Base-by-base conservation (phyloP, 805 yeast genomes). In the Ogataea salicorniae region DNA sequence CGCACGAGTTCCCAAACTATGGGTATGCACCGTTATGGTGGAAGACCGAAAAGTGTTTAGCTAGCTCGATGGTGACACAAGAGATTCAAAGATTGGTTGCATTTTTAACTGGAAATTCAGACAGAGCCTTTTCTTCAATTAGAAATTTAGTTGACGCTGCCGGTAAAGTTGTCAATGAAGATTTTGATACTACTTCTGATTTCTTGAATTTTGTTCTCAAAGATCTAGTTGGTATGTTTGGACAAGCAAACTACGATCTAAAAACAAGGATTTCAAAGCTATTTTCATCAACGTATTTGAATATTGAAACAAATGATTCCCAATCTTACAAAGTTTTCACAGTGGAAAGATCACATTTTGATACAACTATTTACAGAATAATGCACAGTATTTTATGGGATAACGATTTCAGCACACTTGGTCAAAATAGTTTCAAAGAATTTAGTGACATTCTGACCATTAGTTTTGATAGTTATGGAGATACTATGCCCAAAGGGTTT, bases 11-110 rank as follows among this genome's bases (percentile, higher is more conserved):
- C 47, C 50, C 55, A 2, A 60, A 62, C 4, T 62, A 72, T 45
- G 72, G 73, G 0, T 72, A 56, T 48, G 55, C 66, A 15, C 64
- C 68, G 5, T 56, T 59, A 40, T 73, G 78, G 78, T 73, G 70
- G 67, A 69, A 56, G 47, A 55, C 57, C 5, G 64, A 66, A 26
- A 59, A 51, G 33, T 57, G 67, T 22, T 36, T 54, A 2, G 46
- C 55, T 7, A 59, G 61, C 42, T 49, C 64, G n/a, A 46, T 56
- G 11, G 60, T 68, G 17, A 46, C 66, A 6, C 54, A 66, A 43
- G 77, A 73, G 51, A 50, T 67, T 1, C 77, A 73, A 50, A 55
- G 74, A 49, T 41, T 66, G 23, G 58, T 71, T 33, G 73, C 68
- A 2, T 70, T 72, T 49, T 52, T 73, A 37, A 66, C 59, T 13